Evolutionary conservation across 257 asterid genomes (phyloP).

Genomic region (Cruciata laevipes): DNA sequence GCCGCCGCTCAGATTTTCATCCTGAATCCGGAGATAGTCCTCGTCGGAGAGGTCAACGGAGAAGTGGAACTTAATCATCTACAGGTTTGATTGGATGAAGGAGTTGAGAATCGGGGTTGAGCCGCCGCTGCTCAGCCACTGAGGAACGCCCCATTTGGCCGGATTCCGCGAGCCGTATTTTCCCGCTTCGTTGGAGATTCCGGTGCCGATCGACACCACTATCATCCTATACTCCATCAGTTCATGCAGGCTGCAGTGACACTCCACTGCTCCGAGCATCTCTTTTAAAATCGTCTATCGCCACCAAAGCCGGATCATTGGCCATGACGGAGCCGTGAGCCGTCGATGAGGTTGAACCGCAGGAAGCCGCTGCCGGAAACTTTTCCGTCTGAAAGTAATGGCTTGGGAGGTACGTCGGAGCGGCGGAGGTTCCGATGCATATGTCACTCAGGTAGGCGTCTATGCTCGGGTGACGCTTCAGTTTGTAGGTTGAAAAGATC

Average conservation of each 20-base stretch:
- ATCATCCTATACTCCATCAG: not conserved
- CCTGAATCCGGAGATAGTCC: slow-evolving; percentile 3
- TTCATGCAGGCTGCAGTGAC: not conserved
- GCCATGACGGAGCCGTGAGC: slow-evolving; percentile 2
- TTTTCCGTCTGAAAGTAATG: not conserved
- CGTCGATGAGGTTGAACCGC: slow-evolving; percentile 2
- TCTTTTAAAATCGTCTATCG: not conserved
- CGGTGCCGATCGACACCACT: not conserved
- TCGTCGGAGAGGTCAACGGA: too few species aligned
- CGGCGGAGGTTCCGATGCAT: too few species aligned
- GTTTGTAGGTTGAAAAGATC: too few species aligned
- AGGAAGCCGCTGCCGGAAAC: not conserved
- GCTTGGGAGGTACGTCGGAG: not conserved
- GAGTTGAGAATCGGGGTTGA: not conserved
- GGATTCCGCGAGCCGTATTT: not conserved
- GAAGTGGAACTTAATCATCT: too few species aligned
- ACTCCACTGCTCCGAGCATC: not conserved
- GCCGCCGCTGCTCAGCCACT: not conserved
- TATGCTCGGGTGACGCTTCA: too few species aligned
- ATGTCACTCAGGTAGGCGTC: too few species aligned
- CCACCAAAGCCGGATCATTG: slow-evolving; percentile 3
- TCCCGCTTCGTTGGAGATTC: not conserved
- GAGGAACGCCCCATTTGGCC: not conserved
- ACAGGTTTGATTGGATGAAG: not conserved
- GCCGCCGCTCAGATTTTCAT: not conserved